Base-by-base conservation (phyloP, 345 rosid species). In the Brassica incana region DNA sequence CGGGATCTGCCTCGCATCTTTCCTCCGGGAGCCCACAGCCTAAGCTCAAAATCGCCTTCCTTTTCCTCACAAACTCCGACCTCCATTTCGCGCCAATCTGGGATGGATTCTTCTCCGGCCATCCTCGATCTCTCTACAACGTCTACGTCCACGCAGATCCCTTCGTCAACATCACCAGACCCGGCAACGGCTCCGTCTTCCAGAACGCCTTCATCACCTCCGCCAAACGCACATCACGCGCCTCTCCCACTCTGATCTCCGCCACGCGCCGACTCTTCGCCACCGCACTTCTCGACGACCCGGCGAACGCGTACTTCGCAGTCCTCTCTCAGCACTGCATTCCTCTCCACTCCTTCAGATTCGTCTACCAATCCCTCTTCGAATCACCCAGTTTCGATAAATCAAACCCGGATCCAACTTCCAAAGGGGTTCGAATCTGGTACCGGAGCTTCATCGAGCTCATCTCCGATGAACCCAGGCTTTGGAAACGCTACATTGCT, bases 91-190 rank as follows among this genome's bases (percentile, higher is more conserved):
- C 73, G 8, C 73, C 73, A n/a, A 2, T 69, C 14, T 69, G 73
- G 73, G 73, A 69, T 27, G 40, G 73, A 0, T 69, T 69, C 61
- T 69, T 69, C 61, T 69, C 38, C n/a, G 38, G 38, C 3, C 61
- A 69, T 9, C 38, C 72, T 0, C 36, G 29, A 7, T 69, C 73
- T 7, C 73, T 69, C 61, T 69, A 27, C 73, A 69, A 69, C 40
- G 73, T 69, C 14, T 69, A 69, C 40, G 73, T 69, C 73, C 61
- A 69, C 73, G 73, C 73, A 1, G 73, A 69, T 27, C 73, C 73
- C 1, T 69, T 48, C 61, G 40, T 29, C n/a, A 69, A 69, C 73
- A 27, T 69, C 38, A 69, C 60, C 1, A 27, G 60, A 69, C 72
- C 72, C 3, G 36, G 23, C 0, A 25, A 45, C 1, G 60, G 60